Evolutionary conservation across 371 early-diverging fungal species (phyloP).

Genomic region (Gilbertella persicaria): DNA sequence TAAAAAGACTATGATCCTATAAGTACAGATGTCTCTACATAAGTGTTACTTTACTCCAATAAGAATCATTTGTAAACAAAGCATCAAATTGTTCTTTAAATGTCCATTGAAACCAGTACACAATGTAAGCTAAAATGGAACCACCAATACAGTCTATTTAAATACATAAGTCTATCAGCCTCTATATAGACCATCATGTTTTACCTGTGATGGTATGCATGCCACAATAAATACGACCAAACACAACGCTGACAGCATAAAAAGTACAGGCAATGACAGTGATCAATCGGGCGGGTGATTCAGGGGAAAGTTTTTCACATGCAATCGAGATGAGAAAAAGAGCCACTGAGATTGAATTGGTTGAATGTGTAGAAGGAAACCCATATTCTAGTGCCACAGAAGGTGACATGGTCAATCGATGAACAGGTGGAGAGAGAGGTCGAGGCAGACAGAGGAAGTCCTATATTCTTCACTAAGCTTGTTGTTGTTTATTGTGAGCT

Average conservation of each 20-base stretch:
- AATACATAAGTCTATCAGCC: neutral
- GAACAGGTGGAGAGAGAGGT: conserved; percentile 73
- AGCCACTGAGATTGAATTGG: conserved; percentile 73
- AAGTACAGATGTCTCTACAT: neutral
- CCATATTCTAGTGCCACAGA: conserved; percentile 76
- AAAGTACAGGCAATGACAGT: conserved; percentile 43
- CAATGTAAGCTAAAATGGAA: conserved; percentile 54
- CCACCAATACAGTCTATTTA: conserved; percentile 70
- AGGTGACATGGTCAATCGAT: conserved; percentile 62
- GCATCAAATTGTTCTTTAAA: conserved; percentile 52
- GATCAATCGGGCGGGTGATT: conserved; percentile 43
- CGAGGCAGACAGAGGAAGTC: conserved; percentile 78
- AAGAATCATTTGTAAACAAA: conserved; percentile 51
- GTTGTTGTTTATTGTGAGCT: neutral
- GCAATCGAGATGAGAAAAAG: conserved; percentile 59
- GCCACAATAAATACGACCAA: conserved; percentile 74
- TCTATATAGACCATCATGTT: neutral
- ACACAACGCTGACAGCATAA: conserved; percentile 69
- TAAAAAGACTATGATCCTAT: conserved; percentile 31
- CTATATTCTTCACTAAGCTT: too few relatives aligned
- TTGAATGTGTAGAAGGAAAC: conserved; percentile 80
- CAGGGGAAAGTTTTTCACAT: conserved; percentile 38
- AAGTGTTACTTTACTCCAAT: conserved; percentile 45
- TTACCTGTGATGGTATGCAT: conserved; percentile 74
- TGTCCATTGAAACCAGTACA: conserved; percentile 63